Base-by-base conservation (phyloP, 495 filamentous ascomycete genomes). In the Aspergillus ellipticus region DNA sequence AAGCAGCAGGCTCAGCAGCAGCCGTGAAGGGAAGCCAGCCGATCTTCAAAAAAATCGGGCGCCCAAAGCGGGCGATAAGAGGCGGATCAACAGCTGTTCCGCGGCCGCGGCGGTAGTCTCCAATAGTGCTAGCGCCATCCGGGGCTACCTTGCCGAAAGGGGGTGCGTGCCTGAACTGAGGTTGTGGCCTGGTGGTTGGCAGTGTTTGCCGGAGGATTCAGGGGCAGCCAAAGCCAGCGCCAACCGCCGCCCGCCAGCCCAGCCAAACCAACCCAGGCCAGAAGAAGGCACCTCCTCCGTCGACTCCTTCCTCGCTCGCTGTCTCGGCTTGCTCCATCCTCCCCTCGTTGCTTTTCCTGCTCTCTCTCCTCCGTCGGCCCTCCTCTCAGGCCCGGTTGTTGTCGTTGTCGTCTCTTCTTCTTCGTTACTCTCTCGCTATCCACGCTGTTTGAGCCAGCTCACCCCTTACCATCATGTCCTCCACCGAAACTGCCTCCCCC, bases 401-500 rank as follows among this genome's bases (percentile, higher is more conserved):
- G 29, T 54, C 8, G 19, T 42, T 41, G 29, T 66, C 59, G 51
- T 61, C 33, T 60, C 47, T 49, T 49, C 43, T 56, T 57, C 42
- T 45, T 62, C 47, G 42, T 58, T 53, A 56, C 58, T 54, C 49
- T 59, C 59, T 57, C 26, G 46, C 51, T 37, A 42, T 48, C 13
- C n/a, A n/a, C n/a, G n/a, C 56, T 57, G 52, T 53, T 37, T 41
- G 50, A 57, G 46, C 59, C 53, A 56, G 57, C 59, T 57, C 53
- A 56, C 63, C 68, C 52, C 64, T 60, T 60, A 57, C 53, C 77
- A 84, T 70, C 72, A 92, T 92, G 89, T 82, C 87, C 69, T 75
- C 85, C 65, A 85, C 87, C 62, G 92, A 96, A 75, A 89, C 88
- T 70, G 87, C 89, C 58, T 89, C 89, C 68, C 91, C 90, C 66